These are phyloP conservation scores for Sporothrix schenckii DNA, from an alignment of 2,329 filamentous ascomycete genomes.

Conservation along the genomic window DNA sequence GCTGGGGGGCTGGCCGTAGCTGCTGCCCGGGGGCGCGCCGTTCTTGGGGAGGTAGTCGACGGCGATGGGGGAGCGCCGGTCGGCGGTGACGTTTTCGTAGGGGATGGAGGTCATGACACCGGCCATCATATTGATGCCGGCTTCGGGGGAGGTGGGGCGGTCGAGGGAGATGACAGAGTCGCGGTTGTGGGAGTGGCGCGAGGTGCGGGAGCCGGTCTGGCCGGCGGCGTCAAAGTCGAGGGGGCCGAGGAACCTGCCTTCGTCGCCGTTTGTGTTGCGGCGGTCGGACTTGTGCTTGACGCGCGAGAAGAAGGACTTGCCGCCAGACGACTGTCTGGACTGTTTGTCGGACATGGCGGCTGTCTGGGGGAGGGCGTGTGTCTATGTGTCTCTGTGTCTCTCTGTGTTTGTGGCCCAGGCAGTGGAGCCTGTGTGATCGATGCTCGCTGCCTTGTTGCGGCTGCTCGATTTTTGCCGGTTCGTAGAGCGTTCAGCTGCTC, in stretches of 20 bases:
- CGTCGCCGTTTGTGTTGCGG: conserved; percentile 63
- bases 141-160: conserved; percentile 64
- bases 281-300: conserved; percentile 77
- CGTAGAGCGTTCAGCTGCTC: background rate
- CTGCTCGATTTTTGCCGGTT: conserved; percentile 6
- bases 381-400: background rate
- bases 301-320: conserved; percentile 77
- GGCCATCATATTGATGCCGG: conserved; percentile 71
- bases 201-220: conserved; percentile 67
- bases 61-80: conserved; percentile 69
- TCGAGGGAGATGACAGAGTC: conserved; percentile 73
- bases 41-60: conserved; percentile 71
- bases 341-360: conserved; percentile 68
- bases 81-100: conserved; percentile 70
- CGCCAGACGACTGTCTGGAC: conserved; percentile 74
- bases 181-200: conserved; percentile 67
- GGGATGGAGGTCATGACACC: conserved; percentile 87
- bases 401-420: background rate
- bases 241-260: conserved; percentile 57
- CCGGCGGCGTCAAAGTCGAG: conserved; percentile 64
- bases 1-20: conserved; percentile 52
- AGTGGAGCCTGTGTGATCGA: conserved; percentile 27
- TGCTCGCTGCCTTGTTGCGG: background rate
- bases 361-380: background rate
- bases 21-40: conserved; percentile 39